A percentile compares a stretch with the other conserved stretches of the same genome.
Conservation (phyloP, 495 filamentous ascomycete genomes). For the Tuber brumale region DNA sequence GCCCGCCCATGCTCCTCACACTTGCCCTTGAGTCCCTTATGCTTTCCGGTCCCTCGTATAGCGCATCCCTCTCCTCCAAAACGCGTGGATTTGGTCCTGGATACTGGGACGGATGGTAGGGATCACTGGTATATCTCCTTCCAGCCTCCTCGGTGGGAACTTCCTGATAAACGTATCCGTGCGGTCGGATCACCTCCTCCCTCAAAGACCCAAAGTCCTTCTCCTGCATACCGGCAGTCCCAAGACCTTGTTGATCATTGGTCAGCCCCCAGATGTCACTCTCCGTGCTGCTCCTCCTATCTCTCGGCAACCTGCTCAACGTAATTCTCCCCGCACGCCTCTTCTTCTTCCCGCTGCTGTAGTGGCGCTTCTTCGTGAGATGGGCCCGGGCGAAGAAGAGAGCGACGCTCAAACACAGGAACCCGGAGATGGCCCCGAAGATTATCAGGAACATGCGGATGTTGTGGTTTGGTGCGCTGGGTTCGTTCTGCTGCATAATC, state of each 20-base stretch:
- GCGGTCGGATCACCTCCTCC: neutral
- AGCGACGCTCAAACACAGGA: neutral
- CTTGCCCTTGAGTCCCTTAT: neutral
- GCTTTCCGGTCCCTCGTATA: neutral
- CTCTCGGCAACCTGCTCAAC: neutral
- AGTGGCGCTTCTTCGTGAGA: neutral
- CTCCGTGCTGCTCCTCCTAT: neutral
- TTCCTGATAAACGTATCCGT: neutral
- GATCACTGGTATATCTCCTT: neutral
- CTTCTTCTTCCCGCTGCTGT: neutral
- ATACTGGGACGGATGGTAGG: neutral
- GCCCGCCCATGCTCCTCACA: neutral
- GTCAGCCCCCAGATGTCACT: neutral
- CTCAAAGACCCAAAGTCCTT: neutral
- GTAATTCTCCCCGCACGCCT: neutral
- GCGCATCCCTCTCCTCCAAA: neutral
- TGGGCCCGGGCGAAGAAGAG: neutral
- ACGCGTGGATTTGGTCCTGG: neutral
- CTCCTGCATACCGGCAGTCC: neutral
- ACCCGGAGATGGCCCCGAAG: neutral
- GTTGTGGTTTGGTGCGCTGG: neutral
- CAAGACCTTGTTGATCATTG: neutral
- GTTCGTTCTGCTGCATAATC: neutral
- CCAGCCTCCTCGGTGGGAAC: neutral
- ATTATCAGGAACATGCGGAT: neutral